Conservation (phyloP, 2,329 filamentous ascomycete species). For the Arthrinium puccinioides region DNA sequence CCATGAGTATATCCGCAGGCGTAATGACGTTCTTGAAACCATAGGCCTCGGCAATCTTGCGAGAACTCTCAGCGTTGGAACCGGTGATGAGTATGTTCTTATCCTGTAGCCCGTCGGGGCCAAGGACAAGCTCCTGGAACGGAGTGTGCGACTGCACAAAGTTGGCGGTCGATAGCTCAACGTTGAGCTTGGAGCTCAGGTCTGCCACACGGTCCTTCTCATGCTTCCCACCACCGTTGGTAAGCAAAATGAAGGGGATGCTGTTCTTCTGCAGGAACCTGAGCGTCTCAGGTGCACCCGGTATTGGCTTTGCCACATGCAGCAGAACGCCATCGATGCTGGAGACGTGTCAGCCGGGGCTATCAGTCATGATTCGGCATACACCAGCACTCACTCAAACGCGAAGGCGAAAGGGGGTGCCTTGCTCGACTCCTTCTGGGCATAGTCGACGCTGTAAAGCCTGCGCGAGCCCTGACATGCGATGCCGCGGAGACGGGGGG, state of each 20-base stretch:
- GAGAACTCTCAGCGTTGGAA: constrained; percentile 58
- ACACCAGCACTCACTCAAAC: constrained; percentile 24
- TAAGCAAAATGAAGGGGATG: constrained; percentile 90
- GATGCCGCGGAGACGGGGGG: not conserved
- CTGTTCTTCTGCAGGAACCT: constrained; percentile 62
- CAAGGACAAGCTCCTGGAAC: constrained; percentile 63
- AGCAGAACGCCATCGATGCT: constrained; percentile 92
- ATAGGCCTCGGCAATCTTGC: constrained; percentile 67
- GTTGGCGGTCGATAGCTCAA: constrained; percentile 58
- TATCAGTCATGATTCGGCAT: constrained; percentile 2
- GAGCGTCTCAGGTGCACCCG: constrained; percentile 69
- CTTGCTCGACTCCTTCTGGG: not conserved
- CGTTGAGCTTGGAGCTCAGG: constrained; percentile 56
- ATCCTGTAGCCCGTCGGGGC: constrained; percentile 44
- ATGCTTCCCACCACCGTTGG: constrained; percentile 86
- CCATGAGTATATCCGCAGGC: constrained; percentile 73
- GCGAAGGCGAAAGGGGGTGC: constrained; percentile 19
- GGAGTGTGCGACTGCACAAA: constrained; percentile 92
- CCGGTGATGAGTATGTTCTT: constrained; percentile 71
- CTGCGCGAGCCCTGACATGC: not conserved
- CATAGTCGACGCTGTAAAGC: not conserved
- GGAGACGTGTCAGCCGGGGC: not conserved
- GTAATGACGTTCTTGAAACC: constrained; percentile 79
- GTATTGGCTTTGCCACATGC: constrained; percentile 70
- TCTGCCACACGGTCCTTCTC: constrained; percentile 68